Evolutionary conservation across 1,284 basidiomycete species (phyloP), one percentile per base, ranked within the genome.

Genomic region (Coniophora puteana): DNA sequence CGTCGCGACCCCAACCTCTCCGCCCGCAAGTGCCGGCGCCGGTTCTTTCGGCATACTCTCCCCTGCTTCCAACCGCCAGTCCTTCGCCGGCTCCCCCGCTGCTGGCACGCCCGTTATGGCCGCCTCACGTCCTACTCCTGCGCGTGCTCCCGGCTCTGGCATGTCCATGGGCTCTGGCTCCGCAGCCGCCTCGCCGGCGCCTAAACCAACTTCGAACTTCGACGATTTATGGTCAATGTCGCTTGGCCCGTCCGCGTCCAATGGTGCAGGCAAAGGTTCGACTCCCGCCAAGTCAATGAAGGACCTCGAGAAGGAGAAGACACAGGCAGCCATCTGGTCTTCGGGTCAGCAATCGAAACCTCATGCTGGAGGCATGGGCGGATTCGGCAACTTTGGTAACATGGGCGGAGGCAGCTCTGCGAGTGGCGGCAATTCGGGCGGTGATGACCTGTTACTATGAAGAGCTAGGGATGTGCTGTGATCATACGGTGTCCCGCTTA

Each of bases 201-300:
- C 53, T 5, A 63, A 40, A 49, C 69, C 48, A 53, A 57, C 52
- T 58, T 71, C 52, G 28, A 74, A 71, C 54, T 97, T 97, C 56
- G 94, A 95, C 52, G 93, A 97, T 59, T 65, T 97, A 45, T 97
- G 91, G 89, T 79, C 79, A 14, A 75, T 93, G 68, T 90, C 89
- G 1, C 74, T 95, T 16, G 85, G 86, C 24, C 58, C 67, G 3
- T 57, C 56, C 44, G 54, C 61, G 29, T 47, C 63, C 8, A 45
- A 47, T 25, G 40, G 56, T 7, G 40, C 57, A 5, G 45, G 43
- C 22, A 60, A 51, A 39, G 24, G 58, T 12, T 50, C 59, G 6
- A 53, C 58, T 0, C 54, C 50, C 14, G 71, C 69, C 12, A 93
- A 92, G 72, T 89, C 83, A 32, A 93, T 93, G 51, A 86, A 85